A percentile compares a stretch with the other conserved stretches of the same genome.
Conservation (phyloP, 164 flowering plant genomes). For the Hamamelis virginiana region DNA sequence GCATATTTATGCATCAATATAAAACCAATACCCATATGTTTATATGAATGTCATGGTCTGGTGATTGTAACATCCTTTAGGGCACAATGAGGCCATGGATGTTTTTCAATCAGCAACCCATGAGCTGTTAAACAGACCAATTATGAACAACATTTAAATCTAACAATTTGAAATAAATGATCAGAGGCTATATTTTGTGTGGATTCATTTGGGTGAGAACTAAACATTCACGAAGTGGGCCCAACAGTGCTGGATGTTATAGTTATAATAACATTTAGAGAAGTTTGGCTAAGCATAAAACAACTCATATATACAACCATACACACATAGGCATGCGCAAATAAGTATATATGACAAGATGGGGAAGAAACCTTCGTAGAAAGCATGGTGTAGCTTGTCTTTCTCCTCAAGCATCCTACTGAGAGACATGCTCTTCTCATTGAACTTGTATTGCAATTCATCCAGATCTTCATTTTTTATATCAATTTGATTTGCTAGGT, state of each 20-base stretch:
- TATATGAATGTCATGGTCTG: not conserved
- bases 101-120: not conserved
- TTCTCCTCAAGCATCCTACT: constrained; percentile 60
- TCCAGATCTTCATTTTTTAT: constrained; percentile 42
- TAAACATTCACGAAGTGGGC: not conserved
- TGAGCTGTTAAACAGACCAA: not conserved
- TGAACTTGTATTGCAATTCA: constrained; percentile 36
- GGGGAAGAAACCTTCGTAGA: constrained; percentile 42
- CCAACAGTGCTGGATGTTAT: no score
- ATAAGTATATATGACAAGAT: not conserved
- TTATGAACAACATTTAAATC: not conserved
- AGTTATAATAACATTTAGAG: no score
- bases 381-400: constrained; percentile 50
- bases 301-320: not conserved
- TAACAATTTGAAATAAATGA: not conserved
- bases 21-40: not conserved
- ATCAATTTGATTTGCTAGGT: constrained; percentile 44
- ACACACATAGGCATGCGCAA: not conserved
- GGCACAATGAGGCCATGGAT: not conserved
- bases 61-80: not conserved
- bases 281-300: not conserved
- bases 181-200: no score
- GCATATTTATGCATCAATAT: no score
- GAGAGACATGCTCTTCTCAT: constrained; percentile 46
- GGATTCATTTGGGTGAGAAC: not conserved